Evolutionary conservation across 441 rosid genomes (phyloP).

Genomic region (Euphorbia schlechtendalii): DNA sequence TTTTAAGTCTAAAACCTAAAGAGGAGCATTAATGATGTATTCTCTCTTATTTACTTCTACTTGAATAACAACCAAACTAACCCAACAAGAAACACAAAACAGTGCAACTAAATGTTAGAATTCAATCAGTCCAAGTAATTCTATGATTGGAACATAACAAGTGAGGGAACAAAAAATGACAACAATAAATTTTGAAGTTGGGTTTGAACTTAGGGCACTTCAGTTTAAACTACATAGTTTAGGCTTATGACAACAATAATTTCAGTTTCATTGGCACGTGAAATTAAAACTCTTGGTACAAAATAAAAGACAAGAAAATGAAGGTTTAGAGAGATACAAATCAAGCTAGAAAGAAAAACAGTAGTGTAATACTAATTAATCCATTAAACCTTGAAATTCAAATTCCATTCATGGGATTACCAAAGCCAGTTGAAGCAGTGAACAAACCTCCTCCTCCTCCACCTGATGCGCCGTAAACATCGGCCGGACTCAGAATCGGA

Average conservation of each 20-base stretch:
- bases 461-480: conserved; percentile 45
- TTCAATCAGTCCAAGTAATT: conserved; percentile 8
- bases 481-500: conserved; percentile 49
- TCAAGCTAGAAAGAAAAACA: conserved; percentile 13
- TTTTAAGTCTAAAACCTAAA: conserved; percentile 18
- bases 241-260: too few species aligned
- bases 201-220: too few species aligned
- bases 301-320: too few species aligned
- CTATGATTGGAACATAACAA: conserved; percentile 6
- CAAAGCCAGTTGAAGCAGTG: conserved; percentile 46
- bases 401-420: conserved; percentile 45
- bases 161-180: not conserved
- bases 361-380: conserved; percentile 6
- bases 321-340: too few species aligned
- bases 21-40: conserved; percentile 27
- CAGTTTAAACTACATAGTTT: too few species aligned
- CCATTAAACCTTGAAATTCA: conserved; percentile 14
- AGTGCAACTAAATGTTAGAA: conserved; percentile 14
- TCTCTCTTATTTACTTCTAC: conserved; percentile 27
- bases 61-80: conserved; percentile 23
- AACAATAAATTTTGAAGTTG: too few species aligned
- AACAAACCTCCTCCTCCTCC: conserved; percentile 42
- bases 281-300: too few species aligned
- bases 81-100: conserved; percentile 12
- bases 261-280: too few species aligned